phyloP scores from a whole-genome alignment of 2,329 filamentous ascomycete genomes.

The Epicoccum sorghinum region DNA sequence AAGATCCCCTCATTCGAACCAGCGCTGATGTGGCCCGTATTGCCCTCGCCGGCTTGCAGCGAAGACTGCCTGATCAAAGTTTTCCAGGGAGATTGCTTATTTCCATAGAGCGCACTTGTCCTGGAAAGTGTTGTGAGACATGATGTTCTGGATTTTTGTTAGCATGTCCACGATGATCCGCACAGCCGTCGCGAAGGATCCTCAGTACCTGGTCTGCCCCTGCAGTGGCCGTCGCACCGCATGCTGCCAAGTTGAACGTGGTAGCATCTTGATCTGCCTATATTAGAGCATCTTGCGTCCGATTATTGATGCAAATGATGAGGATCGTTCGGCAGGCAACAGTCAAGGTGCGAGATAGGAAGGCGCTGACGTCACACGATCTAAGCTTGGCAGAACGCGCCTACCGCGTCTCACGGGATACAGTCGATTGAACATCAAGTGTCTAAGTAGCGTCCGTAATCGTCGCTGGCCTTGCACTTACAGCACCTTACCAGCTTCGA shows the following conservation, averaged over 20 bases:
- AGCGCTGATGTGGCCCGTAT: conserved; percentile 81
- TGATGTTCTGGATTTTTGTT: conserved; percentile 24
- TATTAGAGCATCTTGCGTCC: conserved; percentile 21
- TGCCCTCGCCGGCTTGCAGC: conserved; percentile 63
- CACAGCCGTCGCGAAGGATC: conserved; percentile 21
- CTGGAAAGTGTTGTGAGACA: conserved; percentile 9
- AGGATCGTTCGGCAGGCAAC: conserved; percentile 6
- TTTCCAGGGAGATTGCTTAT: conserved; percentile 12
- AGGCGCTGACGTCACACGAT: conserved; percentile 12
- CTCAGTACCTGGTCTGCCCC: conserved; percentile 31
- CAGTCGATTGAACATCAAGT: too few species aligned
- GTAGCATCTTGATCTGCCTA: conserved; percentile 22
- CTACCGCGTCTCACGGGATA: not conserved
- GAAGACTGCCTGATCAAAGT: conserved; percentile 36
- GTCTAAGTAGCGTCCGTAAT: too few species aligned
- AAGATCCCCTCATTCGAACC: conserved; percentile 79
- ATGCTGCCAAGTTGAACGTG: conserved; percentile 25
- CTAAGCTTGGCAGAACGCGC: conserved; percentile 6
- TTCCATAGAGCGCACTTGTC: not conserved
- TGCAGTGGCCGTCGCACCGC: conserved; percentile 26
- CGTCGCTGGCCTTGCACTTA: too few species aligned
- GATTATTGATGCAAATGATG: not conserved
- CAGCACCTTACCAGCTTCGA: too few species aligned
- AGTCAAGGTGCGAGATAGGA: not conserved
- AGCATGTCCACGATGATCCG: conserved; percentile 32